phyloP scores from a whole-genome alignment of 257 asterid species.

The Solanum sitiens region DNA sequence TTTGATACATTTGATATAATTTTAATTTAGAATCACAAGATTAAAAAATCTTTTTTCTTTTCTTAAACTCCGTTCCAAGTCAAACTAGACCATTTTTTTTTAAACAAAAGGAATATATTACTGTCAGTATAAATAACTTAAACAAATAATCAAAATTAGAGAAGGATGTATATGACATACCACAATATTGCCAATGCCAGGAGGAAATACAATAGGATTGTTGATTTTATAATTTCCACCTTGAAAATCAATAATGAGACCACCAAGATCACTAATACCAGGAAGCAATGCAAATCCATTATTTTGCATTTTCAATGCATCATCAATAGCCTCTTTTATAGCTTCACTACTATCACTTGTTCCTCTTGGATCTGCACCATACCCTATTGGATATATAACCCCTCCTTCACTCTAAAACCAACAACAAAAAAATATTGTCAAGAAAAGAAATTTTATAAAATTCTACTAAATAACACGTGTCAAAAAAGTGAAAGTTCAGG shows the following conservation, averaged over 20 bases:
- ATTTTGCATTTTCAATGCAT: constrained; percentile 19
- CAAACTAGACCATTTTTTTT: too few species aligned
- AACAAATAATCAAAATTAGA: background rate
- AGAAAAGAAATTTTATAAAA: background rate
- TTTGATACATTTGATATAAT: too few species aligned
- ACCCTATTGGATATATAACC: constrained; percentile 44
- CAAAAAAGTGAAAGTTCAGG: background rate
- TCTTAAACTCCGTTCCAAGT: too few species aligned
- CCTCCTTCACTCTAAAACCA: constrained; percentile 32
- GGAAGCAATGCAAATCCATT: constrained; percentile 29
- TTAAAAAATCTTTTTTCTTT: too few species aligned
- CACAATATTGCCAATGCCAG: constrained; percentile 42
- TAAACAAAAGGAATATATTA: too few species aligned
- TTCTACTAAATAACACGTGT: too few species aligned
- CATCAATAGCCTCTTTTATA: constrained; percentile 27
- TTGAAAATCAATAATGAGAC: constrained; percentile 40
- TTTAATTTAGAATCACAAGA: too few species aligned
- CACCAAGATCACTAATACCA: constrained; percentile 56
- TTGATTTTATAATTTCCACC: constrained; percentile 41
- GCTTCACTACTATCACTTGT: constrained; percentile 35
- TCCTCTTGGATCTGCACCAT: constrained; percentile 63
- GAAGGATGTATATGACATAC: constrained; percentile 12
- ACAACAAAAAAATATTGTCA: background rate
- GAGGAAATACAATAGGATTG: constrained; percentile 39
- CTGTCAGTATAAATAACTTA: background rate